phyloP scores from a whole-genome alignment of 148 eudicot genomes.

The Nepenthes mirabilis region DNA sequence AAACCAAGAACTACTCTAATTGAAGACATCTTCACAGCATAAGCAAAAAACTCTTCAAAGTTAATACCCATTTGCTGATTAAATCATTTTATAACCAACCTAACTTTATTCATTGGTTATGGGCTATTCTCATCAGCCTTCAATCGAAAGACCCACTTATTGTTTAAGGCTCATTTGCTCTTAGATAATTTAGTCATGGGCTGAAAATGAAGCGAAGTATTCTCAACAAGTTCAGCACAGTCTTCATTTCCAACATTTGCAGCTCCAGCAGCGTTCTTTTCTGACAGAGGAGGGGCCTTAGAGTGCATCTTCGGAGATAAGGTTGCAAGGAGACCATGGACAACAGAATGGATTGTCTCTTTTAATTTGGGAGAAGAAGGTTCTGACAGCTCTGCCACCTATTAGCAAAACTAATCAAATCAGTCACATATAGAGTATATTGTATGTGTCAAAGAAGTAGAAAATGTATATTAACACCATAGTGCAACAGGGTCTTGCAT shows the following conservation, averaged over 20 bases:
- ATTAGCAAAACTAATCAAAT: constrained; percentile 5
- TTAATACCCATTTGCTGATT: too few species aligned
- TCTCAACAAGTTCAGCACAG: constrained; percentile 66
- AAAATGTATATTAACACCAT: too few species aligned
- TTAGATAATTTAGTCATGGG: too few species aligned
- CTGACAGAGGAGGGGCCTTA: constrained; percentile 55
- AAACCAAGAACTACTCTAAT: too few species aligned
- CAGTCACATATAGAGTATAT: neutral
- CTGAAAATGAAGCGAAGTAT: constrained; percentile 77
- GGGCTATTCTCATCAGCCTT: too few species aligned
- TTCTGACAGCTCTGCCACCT: constrained; percentile 95
- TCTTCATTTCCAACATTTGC: constrained; percentile 41
- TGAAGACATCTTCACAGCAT: too few species aligned
- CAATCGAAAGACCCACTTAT: too few species aligned
- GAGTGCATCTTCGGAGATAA: constrained; percentile 94
- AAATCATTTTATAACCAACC: too few species aligned
- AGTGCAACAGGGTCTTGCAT: too few species aligned
- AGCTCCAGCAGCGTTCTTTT: constrained; percentile 47
- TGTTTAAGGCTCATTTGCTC: too few species aligned
- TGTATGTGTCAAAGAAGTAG: neutral
- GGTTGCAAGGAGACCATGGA: constrained; percentile 93
- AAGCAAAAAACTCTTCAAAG: too few species aligned
- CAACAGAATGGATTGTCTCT: constrained; percentile 71
- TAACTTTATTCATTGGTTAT: too few species aligned
- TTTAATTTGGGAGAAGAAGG: constrained; percentile 76